Conservation (phyloP, 2,329 filamentous ascomycete species). For the Ophiostoma ulmi region DNA sequence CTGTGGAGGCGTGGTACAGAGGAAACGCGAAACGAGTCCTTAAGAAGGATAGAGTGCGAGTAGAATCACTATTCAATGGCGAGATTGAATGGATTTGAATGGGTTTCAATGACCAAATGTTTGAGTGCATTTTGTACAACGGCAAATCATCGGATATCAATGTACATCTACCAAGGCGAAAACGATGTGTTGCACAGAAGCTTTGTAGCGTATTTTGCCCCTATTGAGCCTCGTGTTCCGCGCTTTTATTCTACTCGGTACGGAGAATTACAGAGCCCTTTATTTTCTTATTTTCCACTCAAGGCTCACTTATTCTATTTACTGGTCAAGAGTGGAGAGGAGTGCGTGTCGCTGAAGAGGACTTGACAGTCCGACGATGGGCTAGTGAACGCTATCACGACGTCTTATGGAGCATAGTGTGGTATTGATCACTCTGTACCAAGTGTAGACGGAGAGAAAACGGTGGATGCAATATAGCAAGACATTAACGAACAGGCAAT, state of each 20-base stretch:
- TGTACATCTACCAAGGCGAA: not conserved
- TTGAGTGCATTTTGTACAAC: not conserved
- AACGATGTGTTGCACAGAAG: not conserved
- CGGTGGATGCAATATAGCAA: not conserved
- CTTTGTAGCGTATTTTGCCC: not conserved
- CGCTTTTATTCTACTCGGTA: not conserved
- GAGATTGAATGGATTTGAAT: not conserved
- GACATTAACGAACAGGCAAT: too few relatives aligned
- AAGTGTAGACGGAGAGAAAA: not conserved
- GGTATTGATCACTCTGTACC: too few relatives aligned
- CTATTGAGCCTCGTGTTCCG: not conserved
- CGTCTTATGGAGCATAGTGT: not conserved
- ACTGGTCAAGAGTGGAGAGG: not conserved
- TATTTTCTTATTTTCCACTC: conserved; percentile 7
- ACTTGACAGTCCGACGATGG: not conserved
- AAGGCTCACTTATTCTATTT: not conserved
- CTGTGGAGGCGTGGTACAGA: not conserved
- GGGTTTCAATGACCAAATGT: not conserved
- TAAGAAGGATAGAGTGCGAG: not conserved
- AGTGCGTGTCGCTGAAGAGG: conserved; percentile 11
- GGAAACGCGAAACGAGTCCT: conserved; percentile 3
- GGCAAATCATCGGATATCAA: conserved; percentile 4
- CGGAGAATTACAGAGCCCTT: not conserved
- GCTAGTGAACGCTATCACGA: conserved; percentile 4
- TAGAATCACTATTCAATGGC: not conserved